Base-by-base conservation (phyloP, 2,329 filamentous ascomycete species). In the Neodidymelliopsis sp. region DNA sequence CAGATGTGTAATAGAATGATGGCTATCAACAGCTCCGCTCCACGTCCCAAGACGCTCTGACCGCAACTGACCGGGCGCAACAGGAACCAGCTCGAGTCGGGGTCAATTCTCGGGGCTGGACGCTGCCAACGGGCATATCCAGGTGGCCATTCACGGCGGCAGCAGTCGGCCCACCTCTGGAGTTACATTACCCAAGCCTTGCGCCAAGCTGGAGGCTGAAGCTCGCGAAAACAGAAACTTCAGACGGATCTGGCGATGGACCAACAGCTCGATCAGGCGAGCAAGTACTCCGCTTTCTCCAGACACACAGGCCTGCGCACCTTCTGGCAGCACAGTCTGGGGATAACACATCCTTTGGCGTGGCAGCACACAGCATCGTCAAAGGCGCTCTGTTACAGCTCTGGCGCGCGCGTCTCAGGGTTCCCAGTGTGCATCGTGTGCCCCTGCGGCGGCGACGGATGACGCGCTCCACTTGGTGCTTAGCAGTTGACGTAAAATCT, bases 401-500 rank as follows among this genome's bases (percentile, higher is more conserved):
- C 28, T 50, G 47, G 47, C 39, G 19, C 44, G 47, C 39, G 46
- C 47, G 29, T 33, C 30, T 38, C 28, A 50, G 28, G 40, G 29
- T 40, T 43, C 18, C 22, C 33, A 43, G 39, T 23, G 39, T 28
- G 28, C 22, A 34, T 33, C 35, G 22, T 11, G 39, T 43, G 46
- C 24, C 47, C 47, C 35, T 44, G 40, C 24, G 15, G 36, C 48
- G 36, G 36, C 48, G 48, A 44, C 52, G 44, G 37, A 57, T 50
- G 44, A 53, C 19, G 53, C 52, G 61, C 42, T 63, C 66, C 66
- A 69, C 66, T 61, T 67, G 48, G 66, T 48, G 56, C 41, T 43
- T 33, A 22, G 48, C 41, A 41, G 48, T 65, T 66, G 58, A 66
- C 63, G 61, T 65, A 67, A 66, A 58, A 51, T 13, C 36, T 51